These are phyloP conservation scores for Gnaphalium uliginosum DNA, from an alignment of 129 eudicot species.

Conservation along the genomic window DNA sequence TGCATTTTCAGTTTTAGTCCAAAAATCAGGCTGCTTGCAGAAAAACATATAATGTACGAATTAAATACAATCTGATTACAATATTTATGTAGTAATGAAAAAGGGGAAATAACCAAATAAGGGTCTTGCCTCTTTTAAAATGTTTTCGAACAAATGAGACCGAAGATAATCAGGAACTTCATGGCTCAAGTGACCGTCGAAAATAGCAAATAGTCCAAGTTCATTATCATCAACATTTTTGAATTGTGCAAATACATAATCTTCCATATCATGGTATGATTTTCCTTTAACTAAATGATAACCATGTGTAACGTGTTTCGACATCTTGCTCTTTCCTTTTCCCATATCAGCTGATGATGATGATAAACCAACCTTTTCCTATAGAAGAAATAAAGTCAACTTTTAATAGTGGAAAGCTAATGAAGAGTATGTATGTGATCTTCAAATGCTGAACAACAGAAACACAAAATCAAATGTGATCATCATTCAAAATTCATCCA, in stretches of 20 bases:
- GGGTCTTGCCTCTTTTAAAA: conserved; percentile 67
- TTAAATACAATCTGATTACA: background rate
- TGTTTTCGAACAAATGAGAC: conserved; percentile 63
- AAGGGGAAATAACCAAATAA: background rate
- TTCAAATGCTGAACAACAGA: background rate
- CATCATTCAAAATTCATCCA: conserved; percentile 4
- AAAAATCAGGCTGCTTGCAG: conserved; percentile 70
- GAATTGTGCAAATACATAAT: conserved; percentile 75
- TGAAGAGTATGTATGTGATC: background rate
- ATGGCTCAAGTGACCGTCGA: conserved; percentile 91
- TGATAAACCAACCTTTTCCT: conserved; percentile 80
- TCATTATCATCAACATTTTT: conserved; percentile 58
- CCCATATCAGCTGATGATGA: conserved; percentile 51
- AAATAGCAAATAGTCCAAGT: conserved; percentile 84
- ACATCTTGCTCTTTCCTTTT: conserved; percentile 64
- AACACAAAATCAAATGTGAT: background rate
- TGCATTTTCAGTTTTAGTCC: conserved; percentile 68
- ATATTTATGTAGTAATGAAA: background rate
- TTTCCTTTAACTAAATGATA: conserved; percentile 84
- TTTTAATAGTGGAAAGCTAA: conserved; percentile 7
- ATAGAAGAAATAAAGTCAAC: background rate
- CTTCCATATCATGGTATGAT: conserved; percentile 94
- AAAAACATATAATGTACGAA: background rate
- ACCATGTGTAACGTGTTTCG: conserved; percentile 75
- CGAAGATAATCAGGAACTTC: conserved; percentile 83